Conservation (phyloP, 169 alveolate species). For the Nephromyces sp. region DNA sequence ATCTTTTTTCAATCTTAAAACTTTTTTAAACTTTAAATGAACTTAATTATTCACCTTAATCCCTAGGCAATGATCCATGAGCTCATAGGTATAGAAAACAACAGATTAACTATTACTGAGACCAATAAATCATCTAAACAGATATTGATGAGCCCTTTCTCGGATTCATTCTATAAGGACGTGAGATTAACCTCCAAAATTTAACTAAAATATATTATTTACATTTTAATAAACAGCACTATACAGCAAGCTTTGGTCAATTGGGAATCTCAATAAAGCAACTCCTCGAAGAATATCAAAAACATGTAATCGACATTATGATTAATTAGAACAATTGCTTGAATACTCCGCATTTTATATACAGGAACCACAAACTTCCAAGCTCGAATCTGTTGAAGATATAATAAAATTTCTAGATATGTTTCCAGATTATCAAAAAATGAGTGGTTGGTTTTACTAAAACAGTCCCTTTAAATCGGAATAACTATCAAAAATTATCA, state of each 20-base stretch:
- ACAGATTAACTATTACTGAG: conserved; percentile 55
- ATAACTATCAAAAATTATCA: too few relatives aligned
- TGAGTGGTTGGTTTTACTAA: conserved; percentile 32
- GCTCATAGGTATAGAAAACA: conserved; percentile 71
- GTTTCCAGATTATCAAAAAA: conserved; percentile 80
- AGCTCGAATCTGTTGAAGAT: conserved; percentile 79
- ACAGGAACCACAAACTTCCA: conserved; percentile 19
- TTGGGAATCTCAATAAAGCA: conserved; percentile 74
- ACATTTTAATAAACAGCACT: conserved; percentile 50
- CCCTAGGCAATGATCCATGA: conserved; percentile 80
- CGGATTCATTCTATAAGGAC: conserved; percentile 32
- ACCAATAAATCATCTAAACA: conserved; percentile 11
- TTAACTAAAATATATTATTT: neutral
- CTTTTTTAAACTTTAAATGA: neutral
- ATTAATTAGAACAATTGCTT: neutral
- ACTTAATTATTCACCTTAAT: neutral
- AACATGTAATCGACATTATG: conserved; percentile 22
- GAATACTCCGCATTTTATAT: neutral
- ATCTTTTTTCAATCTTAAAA: neutral
- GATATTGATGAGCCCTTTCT: conserved; percentile 24
- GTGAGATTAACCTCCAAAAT: conserved; percentile 29
- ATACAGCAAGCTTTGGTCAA: conserved; percentile 83
- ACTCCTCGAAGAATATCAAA: conserved; percentile 58
- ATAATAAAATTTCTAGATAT: conserved; percentile 75
- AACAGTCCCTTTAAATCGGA: neutral